Percentiles rank a stretch among this genome's conserved stretches.
Evolutionary conservation across 768 basidiomycete genomes (phyloP).

Genomic region (Trametes cubensis): DNA sequence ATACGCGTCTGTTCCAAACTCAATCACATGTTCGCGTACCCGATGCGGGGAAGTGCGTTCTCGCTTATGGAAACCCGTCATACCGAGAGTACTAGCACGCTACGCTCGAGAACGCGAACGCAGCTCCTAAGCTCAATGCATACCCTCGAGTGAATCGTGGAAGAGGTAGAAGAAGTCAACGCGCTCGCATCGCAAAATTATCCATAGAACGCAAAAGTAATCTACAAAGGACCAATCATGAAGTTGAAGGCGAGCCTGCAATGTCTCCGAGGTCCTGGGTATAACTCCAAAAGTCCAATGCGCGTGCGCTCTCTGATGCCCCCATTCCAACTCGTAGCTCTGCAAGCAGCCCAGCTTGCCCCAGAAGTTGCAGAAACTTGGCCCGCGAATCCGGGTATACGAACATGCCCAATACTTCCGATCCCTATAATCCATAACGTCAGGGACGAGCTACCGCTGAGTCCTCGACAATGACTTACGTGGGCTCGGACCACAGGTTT

Average conservation of each 20-base stretch:
- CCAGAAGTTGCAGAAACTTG: constrained; percentile 60
- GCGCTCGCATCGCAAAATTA: too few species aligned
- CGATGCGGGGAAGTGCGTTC: constrained; percentile 6
- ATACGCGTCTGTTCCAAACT: neutral
- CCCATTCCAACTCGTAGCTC: constrained; percentile 32
- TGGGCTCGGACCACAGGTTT: constrained; percentile 55
- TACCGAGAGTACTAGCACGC: too few species aligned
- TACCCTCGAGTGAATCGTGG: neutral
- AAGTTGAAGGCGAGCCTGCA: neutral
- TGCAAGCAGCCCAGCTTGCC: constrained; percentile 45
- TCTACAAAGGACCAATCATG: neutral
- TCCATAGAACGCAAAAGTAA: neutral
- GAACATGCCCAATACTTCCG: constrained; percentile 58
- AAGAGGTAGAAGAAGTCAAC: neutral
- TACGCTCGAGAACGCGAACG: too few species aligned
- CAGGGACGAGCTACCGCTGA: too few species aligned
- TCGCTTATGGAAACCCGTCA: constrained; percentile 11
- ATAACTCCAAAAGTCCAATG: constrained; percentile 74
- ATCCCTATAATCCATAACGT: constrained; percentile 44
- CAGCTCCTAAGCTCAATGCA: too few species aligned
- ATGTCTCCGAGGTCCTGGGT: constrained; percentile 14
- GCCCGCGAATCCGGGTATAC: constrained; percentile 78
- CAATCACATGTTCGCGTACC: constrained; percentile 1
- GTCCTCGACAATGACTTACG: constrained; percentile 44
- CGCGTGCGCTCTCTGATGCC: constrained; percentile 20